Base-by-base conservation (phyloP, 164 flowering plant genomes). In the Houttuynia cordata region DNA sequence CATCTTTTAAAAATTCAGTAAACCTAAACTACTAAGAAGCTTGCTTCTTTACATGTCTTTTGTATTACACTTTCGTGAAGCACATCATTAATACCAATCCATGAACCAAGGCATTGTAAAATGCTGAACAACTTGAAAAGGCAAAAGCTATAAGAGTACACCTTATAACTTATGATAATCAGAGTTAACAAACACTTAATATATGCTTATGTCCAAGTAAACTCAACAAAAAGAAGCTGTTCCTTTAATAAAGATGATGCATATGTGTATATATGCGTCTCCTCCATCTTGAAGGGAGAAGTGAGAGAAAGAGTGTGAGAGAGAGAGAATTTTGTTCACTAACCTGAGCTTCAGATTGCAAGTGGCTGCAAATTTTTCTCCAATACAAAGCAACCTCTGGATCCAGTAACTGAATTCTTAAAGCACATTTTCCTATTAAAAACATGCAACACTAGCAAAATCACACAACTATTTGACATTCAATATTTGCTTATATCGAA, bases 371-470 rank as follows among this genome's bases (percentile, higher is more conserved):
- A 15, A 84, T 62, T 54, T 70, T 74, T 80, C 81, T 88, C 96
- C 95, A 94, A 68, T 82, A 91, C 25, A 94, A 80, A 64, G 97
- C 86, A 74, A 78, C 76, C 67, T 94, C 99, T 59, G 96, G 77
- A 59, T 87, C 96, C 84, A 91, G 82, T 24, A 91, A 81, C 50
- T 73, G 77, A 62, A 79, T 70, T 50, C 64, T 67, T n/a, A 68
- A 63, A 23, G 51, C 64, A 67, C 64, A 55, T 50, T 69, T 24
- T 37, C 73, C 77, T 71, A 72, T 62, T 21, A 64, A 23, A 37
- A 40, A 39, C 24, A 5, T 14, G n/a, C 17, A 9, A 24, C 18
- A 24, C 17, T 10, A 56, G 40, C 18, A 56, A 1, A 21, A 23
- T 10, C 20, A 52, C 8, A 42, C 18, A 22, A 41, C 15, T 19